These are phyloP conservation scores for Pyrus communis DNA, from an alignment of 306 rosid genomes.

Conservation along the genomic window DNA sequence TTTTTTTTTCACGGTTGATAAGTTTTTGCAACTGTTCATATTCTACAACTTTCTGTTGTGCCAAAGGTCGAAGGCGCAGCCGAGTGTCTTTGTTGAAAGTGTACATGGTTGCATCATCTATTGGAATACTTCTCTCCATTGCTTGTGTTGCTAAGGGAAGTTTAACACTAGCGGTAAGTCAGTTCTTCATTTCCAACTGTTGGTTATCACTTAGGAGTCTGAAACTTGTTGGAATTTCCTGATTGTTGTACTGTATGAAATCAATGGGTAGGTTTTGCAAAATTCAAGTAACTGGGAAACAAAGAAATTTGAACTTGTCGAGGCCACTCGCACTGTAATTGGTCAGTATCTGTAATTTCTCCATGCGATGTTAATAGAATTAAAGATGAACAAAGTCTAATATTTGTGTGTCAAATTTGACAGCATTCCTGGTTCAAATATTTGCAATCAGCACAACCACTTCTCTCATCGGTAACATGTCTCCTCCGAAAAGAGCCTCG, in stretches of 20 bases:
- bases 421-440: slow-evolving; percentile 31
- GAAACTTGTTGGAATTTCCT: not conserved
- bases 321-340: slow-evolving; percentile 7
- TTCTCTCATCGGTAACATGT: slow-evolving; percentile 60
- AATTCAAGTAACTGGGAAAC: slow-evolving; percentile 23
- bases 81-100: slow-evolving; percentile 42
- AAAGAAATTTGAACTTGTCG: slow-evolving; percentile 25
- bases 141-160: slow-evolving; percentile 32
- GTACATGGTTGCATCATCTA: slow-evolving; percentile 41
- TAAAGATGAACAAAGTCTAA: not conserved
- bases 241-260: not conserved
- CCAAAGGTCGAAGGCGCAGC: slow-evolving; percentile 67
- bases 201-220: not conserved
- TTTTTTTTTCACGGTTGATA: not conserved
- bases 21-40: not conserved
- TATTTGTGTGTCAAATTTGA: not conserved
- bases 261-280: slow-evolving; percentile 25
- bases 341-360: slow-evolving; percentile 20
- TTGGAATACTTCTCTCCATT: slow-evolving; percentile 28
- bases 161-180: slow-evolving; percentile 49
- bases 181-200: not conserved
- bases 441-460: slow-evolving; percentile 12
- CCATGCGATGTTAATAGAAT: not conserved
- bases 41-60: slow-evolving; percentile 13
- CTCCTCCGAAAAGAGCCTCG: slow-evolving; percentile 66